Evolutionary conservation across 768 basidiomycete genomes (phyloP), one percentile per base, ranked within the genome.

Genomic region (Termitomyces sp.): DNA sequence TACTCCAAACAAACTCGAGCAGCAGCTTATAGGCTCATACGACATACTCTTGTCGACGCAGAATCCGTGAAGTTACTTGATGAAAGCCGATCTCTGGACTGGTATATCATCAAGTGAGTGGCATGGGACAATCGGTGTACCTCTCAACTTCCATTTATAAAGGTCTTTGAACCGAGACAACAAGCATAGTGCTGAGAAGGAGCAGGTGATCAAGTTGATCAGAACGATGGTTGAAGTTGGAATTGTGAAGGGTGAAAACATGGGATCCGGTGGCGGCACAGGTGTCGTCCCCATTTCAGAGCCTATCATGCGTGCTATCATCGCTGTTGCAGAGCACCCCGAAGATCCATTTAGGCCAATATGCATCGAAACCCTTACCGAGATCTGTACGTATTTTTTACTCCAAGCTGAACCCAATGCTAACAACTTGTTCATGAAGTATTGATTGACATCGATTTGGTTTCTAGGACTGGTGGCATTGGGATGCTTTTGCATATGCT

Each of bases 121-220:
- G 46, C 7, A n/a, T 46, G 38, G 40, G 32, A 13, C 44, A 33
- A 38, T 5, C 18, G 22, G 39, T 42, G 32, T 39, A n/a, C 7
- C 54, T 58, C 59, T 52, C n/a, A 56, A 59, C 60, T 15, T 45
- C 36, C 63, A 61, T 32, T 9, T 11, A 28, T 55, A 11, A 63
- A 95, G 94, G 65, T 88, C 95, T 1, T 78, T 98, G 16, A 85
- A 90, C 0, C 87, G 95, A 13, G 95, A 98, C 70, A 87, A 87
- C 70, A 91, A 92, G 67, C 82, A 87, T 69, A 84, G 84, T 13
- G 82, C 88, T 6, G 97, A 95, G 75, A 92, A 93, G 70, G 94
- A 97, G 69, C 96, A 98, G 73, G 93, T 84, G 22, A 85, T 99
- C 66, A 92, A 94, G 62, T 84, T 98, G 22, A 86, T 98, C 58